A percentile compares a stretch with the other conserved stretches of the same genome.
Conservation (phyloP, 2,329 filamentous ascomycete genomes). For the Ophiostoma ulmi region DNA sequence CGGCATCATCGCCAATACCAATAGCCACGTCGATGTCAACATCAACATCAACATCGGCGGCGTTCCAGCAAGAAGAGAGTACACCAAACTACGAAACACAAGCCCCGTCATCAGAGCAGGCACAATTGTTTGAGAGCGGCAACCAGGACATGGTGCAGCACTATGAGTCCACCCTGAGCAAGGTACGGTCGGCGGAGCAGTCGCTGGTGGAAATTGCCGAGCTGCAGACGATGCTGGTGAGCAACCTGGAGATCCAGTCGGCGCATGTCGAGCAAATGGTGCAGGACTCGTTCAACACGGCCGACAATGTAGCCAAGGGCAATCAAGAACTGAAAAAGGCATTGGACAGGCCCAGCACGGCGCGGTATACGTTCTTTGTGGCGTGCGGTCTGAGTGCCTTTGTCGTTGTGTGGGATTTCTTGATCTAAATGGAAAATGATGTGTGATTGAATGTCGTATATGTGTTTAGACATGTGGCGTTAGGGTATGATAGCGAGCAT, state of each 20-base stretch:
- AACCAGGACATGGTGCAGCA: slow-evolving; percentile 90
- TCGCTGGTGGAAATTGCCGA: slow-evolving; percentile 90
- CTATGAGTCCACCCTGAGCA: slow-evolving; percentile 88
- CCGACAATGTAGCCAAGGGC: slow-evolving; percentile 79
- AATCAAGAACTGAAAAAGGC: slow-evolving; percentile 90
- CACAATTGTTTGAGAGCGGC: slow-evolving; percentile 89
- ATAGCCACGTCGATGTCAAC: slow-evolving; percentile 34
- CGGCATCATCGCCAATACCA: neutral
- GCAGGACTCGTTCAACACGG: slow-evolving; percentile 70
- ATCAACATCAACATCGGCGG: neutral
- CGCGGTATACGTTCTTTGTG: slow-evolving; percentile 75
- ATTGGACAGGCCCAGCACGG: slow-evolving; percentile 63
- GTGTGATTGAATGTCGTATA: neutral
- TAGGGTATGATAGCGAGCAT: neutral
- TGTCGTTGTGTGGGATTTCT: slow-evolving; percentile 71
- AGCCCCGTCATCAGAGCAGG: slow-evolving; percentile 58
- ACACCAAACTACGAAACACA: slow-evolving; percentile 40
- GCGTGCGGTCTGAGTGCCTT: slow-evolving; percentile 69
- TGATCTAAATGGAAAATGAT: slow-evolving; percentile 41
- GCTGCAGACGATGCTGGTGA: slow-evolving; percentile 81
- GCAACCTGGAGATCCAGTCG: slow-evolving; percentile 78
- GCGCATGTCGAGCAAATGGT: slow-evolving; percentile 87
- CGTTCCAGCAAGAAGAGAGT: neutral
- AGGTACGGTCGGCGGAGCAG: slow-evolving; percentile 89
- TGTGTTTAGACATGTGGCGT: neutral